Conservation (phyloP, 2,329 filamentous ascomycete species). For the Pseudocercospora musae region DNA sequence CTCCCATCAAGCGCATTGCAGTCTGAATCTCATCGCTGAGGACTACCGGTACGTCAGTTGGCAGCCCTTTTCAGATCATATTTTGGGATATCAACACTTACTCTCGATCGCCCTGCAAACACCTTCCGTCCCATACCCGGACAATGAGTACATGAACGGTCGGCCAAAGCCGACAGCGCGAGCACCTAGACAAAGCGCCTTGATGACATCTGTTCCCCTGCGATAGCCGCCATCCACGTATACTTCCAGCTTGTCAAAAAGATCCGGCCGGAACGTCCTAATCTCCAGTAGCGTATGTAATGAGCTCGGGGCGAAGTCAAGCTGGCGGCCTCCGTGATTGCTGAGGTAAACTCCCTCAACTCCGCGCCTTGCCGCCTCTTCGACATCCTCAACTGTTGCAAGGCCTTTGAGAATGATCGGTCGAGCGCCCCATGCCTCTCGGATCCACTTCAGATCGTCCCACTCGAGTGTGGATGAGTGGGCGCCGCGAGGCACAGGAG, state of each 20-base stretch:
- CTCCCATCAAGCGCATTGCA: no score
- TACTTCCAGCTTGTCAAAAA: conserved; percentile 65
- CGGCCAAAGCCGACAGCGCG: background rate
- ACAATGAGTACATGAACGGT: conserved; percentile 5
- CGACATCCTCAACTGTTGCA: conserved; percentile 71
- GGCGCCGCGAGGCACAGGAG: no score
- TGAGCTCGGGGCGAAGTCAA: conserved; percentile 84
- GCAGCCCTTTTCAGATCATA: no score
- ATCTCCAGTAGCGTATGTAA: conserved; percentile 90
- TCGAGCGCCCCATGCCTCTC: conserved; percentile 2
- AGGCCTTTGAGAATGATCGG: conserved; percentile 33
- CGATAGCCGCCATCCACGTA: conserved; percentile 88
- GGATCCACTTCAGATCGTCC: conserved; percentile 9
- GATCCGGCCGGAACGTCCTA: conserved; percentile 61
- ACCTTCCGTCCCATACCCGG: background rate
- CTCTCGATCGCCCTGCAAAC: conserved; percentile 1
- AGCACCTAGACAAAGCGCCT: conserved; percentile 88
- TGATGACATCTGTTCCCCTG: conserved; percentile 88
- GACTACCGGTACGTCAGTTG: no score
- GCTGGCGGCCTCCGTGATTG: conserved; percentile 91
- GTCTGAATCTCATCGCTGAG: no score
- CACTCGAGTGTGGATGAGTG: conserved; percentile 38
- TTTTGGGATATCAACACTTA: no score
- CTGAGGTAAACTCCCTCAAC: conserved; percentile 87
- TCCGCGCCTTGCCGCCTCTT: conserved; percentile 67